Evolutionary conservation across 345 rosid species (phyloP).

Genomic region (Lepidium sativum): DNA sequence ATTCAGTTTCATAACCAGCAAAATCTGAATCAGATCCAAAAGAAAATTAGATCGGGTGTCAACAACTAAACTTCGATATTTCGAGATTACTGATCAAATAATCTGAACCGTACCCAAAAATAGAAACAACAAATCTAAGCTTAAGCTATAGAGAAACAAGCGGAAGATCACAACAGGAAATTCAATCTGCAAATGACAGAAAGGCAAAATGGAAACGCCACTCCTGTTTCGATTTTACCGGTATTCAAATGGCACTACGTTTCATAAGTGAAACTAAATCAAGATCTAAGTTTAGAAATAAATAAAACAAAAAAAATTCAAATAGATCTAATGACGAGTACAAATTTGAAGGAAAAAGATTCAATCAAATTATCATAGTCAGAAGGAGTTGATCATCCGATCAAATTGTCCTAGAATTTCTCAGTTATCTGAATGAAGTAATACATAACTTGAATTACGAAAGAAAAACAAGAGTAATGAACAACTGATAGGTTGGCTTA

Average conservation of each 20-base stretch:
- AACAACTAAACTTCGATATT: background rate
- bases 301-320: background rate
- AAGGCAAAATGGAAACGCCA: background rate
- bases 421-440: background rate
- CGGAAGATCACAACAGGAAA: background rate
- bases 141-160: background rate
- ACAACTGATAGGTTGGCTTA: too few relatives aligned
- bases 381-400: background rate
- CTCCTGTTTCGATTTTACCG: background rate
- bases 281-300: background rate
- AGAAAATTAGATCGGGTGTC: background rate
- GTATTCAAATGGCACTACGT: background rate
- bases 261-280: background rate
- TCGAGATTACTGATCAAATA: constrained; percentile 3
- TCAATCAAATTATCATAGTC: background rate
- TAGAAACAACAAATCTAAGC: background rate
- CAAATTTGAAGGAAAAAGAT: background rate
- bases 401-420: background rate
- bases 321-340: background rate
- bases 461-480: too few relatives aligned
- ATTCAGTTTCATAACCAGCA: background rate
- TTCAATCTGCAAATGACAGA: background rate
- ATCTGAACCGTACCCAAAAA: constrained; percentile 5
- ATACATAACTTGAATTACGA: background rate
- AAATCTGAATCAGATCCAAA: background rate